Evolutionary conservation across 257 asterid species (phyloP), one percentile per base, ranked within the genome.

Genomic region (Forsythia viridissima): DNA sequence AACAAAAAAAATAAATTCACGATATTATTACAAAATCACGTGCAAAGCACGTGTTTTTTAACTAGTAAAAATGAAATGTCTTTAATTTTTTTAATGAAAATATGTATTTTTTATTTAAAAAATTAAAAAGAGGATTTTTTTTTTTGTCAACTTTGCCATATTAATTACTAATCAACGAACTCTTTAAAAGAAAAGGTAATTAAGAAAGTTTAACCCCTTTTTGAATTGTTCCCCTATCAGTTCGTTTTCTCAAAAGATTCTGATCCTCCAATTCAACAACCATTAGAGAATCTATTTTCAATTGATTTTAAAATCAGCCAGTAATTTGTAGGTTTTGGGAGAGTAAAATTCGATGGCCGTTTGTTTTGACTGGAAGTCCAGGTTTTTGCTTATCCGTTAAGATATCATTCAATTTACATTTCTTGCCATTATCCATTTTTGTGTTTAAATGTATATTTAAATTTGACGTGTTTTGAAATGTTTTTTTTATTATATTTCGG

Each of bases 371-470:
- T 55, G 3, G 38, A 78, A 69, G 38, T 51, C 15, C 30, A 46
- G 37, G 13, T 67, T 41, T 71, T 82, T 67, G 70, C 66, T 81
- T 73, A 4, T 63, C 70, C 65, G 59, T 40, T 48, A 76, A 85
- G 86, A 82, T 71, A 38, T 48, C 73, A 44, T 65, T 80, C 76
- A 59, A 71, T 80, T 68, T 44, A 84, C 84, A 86, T 66, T 67
- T 76, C 81, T 46, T 73, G 67, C 42, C 11, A 10, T 34, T 46
- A 75, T 57, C 8, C 21, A 72, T 57, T 42, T 74, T 1, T 41
- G 52, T 59, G 72, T 41, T 63, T 68, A 76, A 42, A 52, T 68
- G 15, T 65, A 41, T 38, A 65, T 37, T 46, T 34, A 36, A 40
- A 39, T 77, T 21, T 7, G 30, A 46, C 90, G 86, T 84, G 88